Base-by-base conservation (phyloP, 2,329 filamentous ascomycete genomes). In the Lecanicillium sp. region DNA sequence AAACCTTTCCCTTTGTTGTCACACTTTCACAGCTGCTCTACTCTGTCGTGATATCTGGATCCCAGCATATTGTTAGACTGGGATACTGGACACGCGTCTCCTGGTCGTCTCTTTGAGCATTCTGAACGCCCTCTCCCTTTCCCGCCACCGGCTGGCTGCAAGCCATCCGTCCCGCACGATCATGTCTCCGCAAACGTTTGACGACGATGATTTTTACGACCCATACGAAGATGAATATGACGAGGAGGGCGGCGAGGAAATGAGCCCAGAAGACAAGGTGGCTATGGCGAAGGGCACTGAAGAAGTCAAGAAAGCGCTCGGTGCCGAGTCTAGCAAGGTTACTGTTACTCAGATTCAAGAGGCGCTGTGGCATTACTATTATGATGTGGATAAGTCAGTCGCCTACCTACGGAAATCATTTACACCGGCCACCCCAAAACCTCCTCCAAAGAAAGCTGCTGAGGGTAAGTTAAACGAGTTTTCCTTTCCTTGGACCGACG, bases 331-430 rank as follows among this genome's bases (percentile, higher is more conserved):
- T 22, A 64, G 64, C 46, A 78, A 75, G 44, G 70, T 81, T 50
- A 74, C 70, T 27, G 64, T 59, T 33, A 59, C 54, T 28, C 83
- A 95, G 55, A 90, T 96, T 45, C 79, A 94, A 57, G 90, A 97
- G 44, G 77, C 89, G 0, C 63, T 98, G 13, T 97, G 88, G 87
- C 79, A 98, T 61, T 96, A 96, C 61, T 97, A 90, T 59, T 97
- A 89, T 57, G 89, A 98, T 52, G 71, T 95, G 20, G 83, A 80
- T 41, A 95, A 95, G 61, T 79, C 87, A 1, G 82, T 94, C 28
- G 71, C 75, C 41, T 96, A 94, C 55, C 62, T 98, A 42, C 75
- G 79, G 46, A 84, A 80, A 71, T 80, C 69, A 22, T 75, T 67
- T 47, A 64, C 77, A 48, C 60, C 64, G 7, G 64, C 64, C 32